phyloP scores from a whole-genome alignment of 2,329 filamentous ascomycete genomes.

The Chrysoporthe deuterocubensis region DNA sequence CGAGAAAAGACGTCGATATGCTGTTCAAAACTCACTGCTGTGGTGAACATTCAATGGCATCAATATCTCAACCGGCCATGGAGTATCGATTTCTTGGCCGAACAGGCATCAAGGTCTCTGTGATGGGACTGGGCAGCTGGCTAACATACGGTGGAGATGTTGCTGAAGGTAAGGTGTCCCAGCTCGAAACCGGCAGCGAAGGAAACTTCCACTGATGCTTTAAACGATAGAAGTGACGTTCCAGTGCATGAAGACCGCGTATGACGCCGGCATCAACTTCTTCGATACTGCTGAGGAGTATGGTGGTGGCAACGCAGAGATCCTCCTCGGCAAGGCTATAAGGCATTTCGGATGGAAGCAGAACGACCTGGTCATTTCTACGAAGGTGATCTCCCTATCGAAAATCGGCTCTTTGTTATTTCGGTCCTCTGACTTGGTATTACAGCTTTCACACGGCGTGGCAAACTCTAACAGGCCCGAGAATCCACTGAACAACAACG shows the following conservation, averaged over 20 bases:
- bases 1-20: no score
- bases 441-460: not conserved
- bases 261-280: constrained; percentile 64
- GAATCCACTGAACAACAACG: constrained; percentile 68
- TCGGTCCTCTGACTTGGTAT: not conserved
- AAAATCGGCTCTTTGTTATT: not conserved
- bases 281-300: constrained; percentile 66
- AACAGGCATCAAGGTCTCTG: constrained; percentile 6
- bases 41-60: not conserved
- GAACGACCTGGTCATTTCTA: constrained; percentile 64
- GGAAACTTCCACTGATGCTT: not conserved
- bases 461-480: constrained; percentile 10
- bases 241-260: constrained; percentile 65
- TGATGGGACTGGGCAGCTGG: constrained; percentile 1
- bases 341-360: constrained; percentile 64
- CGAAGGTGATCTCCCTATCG: constrained; percentile 49
- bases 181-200: not conserved
- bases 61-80: not conserved
- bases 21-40: no score
- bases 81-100: constrained; percentile 6
- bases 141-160: constrained; percentile 1
- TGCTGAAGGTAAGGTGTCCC: constrained; percentile 8
- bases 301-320: constrained; percentile 63
- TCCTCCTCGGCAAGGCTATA: constrained; percentile 65
- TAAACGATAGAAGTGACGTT: constrained; percentile 49